phyloP scores from a whole-genome alignment of 768 basidiomycete genomes.

The Tephrocybe sp. region DNA sequence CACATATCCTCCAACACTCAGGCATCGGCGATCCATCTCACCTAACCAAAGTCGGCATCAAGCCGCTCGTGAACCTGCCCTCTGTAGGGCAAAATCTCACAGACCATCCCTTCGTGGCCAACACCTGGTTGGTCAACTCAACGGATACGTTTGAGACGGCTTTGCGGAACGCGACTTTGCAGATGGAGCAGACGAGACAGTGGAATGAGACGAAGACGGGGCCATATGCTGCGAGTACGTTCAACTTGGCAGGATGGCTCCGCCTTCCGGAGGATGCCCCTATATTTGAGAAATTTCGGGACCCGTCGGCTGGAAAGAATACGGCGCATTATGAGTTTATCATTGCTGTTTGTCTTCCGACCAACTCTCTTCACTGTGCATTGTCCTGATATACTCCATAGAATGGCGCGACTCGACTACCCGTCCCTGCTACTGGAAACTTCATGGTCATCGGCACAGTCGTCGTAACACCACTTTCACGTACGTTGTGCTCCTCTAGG shows the following conservation, averaged over 20 bases:
- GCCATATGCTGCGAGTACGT: constrained; percentile 19
- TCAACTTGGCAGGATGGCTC: constrained; percentile 23
- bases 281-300: constrained; percentile 20
- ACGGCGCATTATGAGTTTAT: constrained; percentile 29
- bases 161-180: constrained; percentile 18
- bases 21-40: constrained; percentile 26
- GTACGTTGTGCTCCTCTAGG: too few species aligned
- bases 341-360: constrained; percentile 29
- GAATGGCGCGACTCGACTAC: constrained; percentile 23
- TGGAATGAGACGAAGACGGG: constrained; percentile 22
- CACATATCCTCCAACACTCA: constrained; percentile 27
- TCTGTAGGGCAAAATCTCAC: constrained; percentile 30
- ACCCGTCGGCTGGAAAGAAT: constrained; percentile 27
- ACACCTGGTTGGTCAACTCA: constrained; percentile 26
- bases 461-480: constrained; percentile 27
- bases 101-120: constrained; percentile 29
- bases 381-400: neutral
- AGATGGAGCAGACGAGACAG: constrained; percentile 15
- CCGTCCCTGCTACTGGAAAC: constrained; percentile 24
- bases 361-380: constrained; percentile 14
- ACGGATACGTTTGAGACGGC: constrained; percentile 26
- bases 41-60: constrained; percentile 19
- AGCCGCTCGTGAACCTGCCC: constrained; percentile 26
- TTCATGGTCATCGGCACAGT: constrained; percentile 26
- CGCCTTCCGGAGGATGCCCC: constrained; percentile 22